Base-by-base conservation (phyloP, 225 moss, liverwort and hornwort genomes). In the Climacium dendroides region DNA sequence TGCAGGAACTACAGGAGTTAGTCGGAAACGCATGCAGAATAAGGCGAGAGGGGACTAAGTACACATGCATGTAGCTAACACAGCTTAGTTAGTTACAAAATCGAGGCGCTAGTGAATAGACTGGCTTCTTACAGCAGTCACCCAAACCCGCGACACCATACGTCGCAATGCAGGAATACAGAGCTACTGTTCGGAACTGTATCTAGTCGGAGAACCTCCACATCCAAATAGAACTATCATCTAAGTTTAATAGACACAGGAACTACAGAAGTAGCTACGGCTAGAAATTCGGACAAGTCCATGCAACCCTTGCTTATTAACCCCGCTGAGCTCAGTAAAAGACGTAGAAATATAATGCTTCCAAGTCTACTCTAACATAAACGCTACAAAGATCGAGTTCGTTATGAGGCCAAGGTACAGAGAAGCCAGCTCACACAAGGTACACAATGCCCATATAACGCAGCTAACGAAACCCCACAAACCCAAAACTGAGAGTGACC, bases 391-490 rank as follows among this genome's bases (percentile, higher is more conserved):
- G 89, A 91, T 87, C 87, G 63, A 91, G 89, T 89, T 89, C 91
- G 89, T 91, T 89, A 87, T 84, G 84, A 83, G 63, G 45, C 47
- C 62, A 37, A 80, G 76, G 91, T 89, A 91, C 91, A 89, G 58
- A 66, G 26, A 64, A 50, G 87, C 89, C 91, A 91, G 89, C 91
- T 91, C 87, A 91, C 50, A 50, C 63, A 32, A 63, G 50, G 73
- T 87, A 89, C 87, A 73, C 87, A 89, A 85, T 88, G 84, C 84
- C 82, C 89, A 70, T 77, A 81, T 63, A 91, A 85, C 87, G 85
- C 87, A 91, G 89, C 91, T 91, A 89, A 89, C 85, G 89, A 89
- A 91, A 89, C 85, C 89, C 89, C 91, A 91, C 81, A 89, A 84
- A 76, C 64, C 34, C 73, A 79, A 86, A 81, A 82, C 69, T 82